Base-by-base conservation (phyloP, 495 filamentous ascomycete species). In the Letharia lupina region DNA sequence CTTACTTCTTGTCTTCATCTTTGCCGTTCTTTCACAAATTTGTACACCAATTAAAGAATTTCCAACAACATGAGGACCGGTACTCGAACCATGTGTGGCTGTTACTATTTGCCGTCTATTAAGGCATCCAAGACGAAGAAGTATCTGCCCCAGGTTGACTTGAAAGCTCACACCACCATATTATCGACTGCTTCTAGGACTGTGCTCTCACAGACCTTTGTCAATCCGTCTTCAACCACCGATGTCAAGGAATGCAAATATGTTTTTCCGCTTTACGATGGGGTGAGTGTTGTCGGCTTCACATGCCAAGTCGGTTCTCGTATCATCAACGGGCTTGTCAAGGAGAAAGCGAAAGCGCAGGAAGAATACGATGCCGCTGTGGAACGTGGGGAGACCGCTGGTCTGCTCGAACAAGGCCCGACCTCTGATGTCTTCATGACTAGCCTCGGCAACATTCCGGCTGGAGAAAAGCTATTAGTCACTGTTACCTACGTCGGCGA, bases 251-350 rank as follows among this genome's bases (percentile, higher is more conserved):
- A 85, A 68, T 78, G 84, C 62, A 73, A 74, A 31, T 90, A 91
- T 73, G 80, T 79, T 3, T 90, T 90, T 67, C 88, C 88, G 0
- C 77, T 90, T 5, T 88, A 86, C 70, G 84, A 87, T 69, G 86
- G 86, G 31, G 82, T 87, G 4, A 85, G 84, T 28, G 83, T 90
- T 7, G 84, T 86, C 16, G 77, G 76, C 37, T 90, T 90, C 65
- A 79, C 76, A 2, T 86, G 83, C 68, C 77, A 76, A 16, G 75
- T 90, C 62, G 77, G 76, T 47, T 74, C 79, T 47, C 75, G 75
- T 15, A 69, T 73, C 4, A 81, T 90, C 39, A 73, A 71, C 2
- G 84, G 88, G 13, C 68, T 85, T 13, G 85, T 90, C 52, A 85
- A 89, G 71, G 81, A 87, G 68, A 83, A 82, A 65, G 73, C 74